Percentiles rank a stretch among this genome's conserved stretches.
These are phyloP conservation scores for Salvia hispanica DNA, from an alignment of 257 asterid genomes.

Conservation along the genomic window DNA sequence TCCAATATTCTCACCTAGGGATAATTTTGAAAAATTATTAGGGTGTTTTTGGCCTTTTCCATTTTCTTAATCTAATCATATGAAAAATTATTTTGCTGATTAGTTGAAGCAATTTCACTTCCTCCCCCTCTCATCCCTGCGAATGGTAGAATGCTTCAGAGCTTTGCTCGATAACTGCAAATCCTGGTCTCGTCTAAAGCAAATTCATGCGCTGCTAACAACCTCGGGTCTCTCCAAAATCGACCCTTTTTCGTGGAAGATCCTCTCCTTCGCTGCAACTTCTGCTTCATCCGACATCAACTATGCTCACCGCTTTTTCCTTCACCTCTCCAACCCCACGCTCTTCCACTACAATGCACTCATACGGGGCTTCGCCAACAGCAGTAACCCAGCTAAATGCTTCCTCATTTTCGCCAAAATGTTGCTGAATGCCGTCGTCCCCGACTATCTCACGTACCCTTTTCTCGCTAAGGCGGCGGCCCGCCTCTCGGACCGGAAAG, in stretches of 20 bases:
- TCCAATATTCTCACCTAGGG: too few relatives aligned
- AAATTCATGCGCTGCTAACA: slow-evolving; percentile 57
- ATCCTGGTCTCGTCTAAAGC: slow-evolving; percentile 49
- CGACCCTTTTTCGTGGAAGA: slow-evolving; percentile 45
- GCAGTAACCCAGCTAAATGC: slow-evolving; percentile 49
- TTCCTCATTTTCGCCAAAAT: slow-evolving; percentile 42
- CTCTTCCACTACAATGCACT: slow-evolving; percentile 55
- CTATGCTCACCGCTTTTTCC: slow-evolving; percentile 56
- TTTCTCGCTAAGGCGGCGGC: slow-evolving; percentile 67
- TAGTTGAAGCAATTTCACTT: not conserved
- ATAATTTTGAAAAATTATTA: too few relatives aligned
- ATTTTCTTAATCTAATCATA: too few relatives aligned
- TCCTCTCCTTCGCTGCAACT: slow-evolving; percentile 53
- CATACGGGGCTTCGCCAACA: slow-evolving; percentile 57
- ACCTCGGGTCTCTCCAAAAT: slow-evolving; percentile 48
- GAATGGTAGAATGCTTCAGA: slow-evolving; percentile 35
- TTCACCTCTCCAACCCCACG: slow-evolving; percentile 47
- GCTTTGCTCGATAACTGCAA: slow-evolving; percentile 47
- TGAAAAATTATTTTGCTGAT: too few relatives aligned
- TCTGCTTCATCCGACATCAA: slow-evolving; percentile 36
- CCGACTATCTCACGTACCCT: slow-evolving; percentile 68
- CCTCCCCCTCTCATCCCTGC: not conserved
- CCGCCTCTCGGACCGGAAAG: slow-evolving; percentile 40
- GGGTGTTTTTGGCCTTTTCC: too few relatives aligned
- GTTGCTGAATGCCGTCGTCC: slow-evolving; percentile 44